These are phyloP conservation scores for Neurospora sp. DNA, from an alignment of 495 filamentous ascomycete species.

Conservation along the genomic window DNA sequence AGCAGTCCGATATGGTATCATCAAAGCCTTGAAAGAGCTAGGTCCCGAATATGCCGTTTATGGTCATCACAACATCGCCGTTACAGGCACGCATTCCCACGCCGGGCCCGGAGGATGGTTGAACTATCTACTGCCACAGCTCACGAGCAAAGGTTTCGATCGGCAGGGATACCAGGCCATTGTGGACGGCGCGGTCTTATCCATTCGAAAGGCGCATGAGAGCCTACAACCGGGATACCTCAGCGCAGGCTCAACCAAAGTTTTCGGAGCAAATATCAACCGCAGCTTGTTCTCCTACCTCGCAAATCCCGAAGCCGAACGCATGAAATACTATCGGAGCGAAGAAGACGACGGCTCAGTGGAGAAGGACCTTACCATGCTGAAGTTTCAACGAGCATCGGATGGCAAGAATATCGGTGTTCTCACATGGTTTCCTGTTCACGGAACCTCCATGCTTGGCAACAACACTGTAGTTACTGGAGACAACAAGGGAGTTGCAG, in stretches of 20 bases:
- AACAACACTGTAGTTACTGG: conserved; percentile 91
- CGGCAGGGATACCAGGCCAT: conserved; percentile 83
- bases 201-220: conserved; percentile 74
- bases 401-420: conserved; percentile 69
- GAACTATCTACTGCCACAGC: conserved; percentile 91
- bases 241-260: conserved; percentile 60
- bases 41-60: conserved; percentile 66
- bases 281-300: conserved; percentile 87
- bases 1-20: conserved; percentile 74
- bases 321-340: conserved; percentile 55
- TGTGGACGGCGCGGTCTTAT: conserved; percentile 73
- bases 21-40: conserved; percentile 56
- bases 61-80: conserved; percentile 72
- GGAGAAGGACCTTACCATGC: conserved; percentile 76
- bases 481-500: conserved; percentile 95
- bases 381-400: conserved; percentile 65
- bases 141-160: conserved; percentile 84
- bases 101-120: conserved; percentile 89
- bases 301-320: conserved; percentile 74
- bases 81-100: conserved; percentile 91
- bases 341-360: conserved; percentile 54
- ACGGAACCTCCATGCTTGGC: conserved; percentile 83
- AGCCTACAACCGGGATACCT: conserved; percentile 62
- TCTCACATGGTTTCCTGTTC: conserved; percentile 88
- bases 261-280: conserved; percentile 80